A percentile compares a stretch with the other conserved stretches of the same genome.
Conservation (phyloP, 495 filamentous ascomycete genomes). For the Amphirosellinia nigrospora region DNA sequence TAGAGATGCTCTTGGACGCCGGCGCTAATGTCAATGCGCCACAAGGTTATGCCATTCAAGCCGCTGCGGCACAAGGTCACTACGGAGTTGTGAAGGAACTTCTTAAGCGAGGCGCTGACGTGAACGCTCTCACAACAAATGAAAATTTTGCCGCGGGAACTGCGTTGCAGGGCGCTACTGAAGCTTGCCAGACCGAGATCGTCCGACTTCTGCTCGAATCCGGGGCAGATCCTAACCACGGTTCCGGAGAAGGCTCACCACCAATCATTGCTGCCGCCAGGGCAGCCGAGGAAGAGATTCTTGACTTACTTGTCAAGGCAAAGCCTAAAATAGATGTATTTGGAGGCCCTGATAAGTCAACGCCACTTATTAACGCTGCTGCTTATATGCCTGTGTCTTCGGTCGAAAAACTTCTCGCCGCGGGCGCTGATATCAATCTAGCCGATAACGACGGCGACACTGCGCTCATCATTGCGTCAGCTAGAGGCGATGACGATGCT, state of each 20-base stretch:
- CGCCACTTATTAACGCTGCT: constrained; percentile 37
- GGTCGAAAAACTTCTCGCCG: constrained; percentile 36
- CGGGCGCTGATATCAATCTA: constrained; percentile 43
- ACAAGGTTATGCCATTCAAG: constrained; percentile 41
- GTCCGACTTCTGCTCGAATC: constrained; percentile 40
- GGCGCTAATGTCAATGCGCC: constrained; percentile 39
- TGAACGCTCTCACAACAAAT: constrained; percentile 37
- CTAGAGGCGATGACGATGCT: constrained; percentile 34
- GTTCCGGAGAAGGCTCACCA: constrained; percentile 34
- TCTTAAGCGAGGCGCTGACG: constrained; percentile 39
- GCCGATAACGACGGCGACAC: constrained; percentile 41
- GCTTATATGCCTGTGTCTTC: constrained; percentile 37
- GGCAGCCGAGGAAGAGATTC: constrained; percentile 36
- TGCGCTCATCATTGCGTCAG: constrained; percentile 38
- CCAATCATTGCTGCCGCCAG: constrained; percentile 40
- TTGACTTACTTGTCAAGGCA: constrained; percentile 36
- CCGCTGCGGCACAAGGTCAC: constrained; percentile 41
- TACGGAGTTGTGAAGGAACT: constrained; percentile 41
- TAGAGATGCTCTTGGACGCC: constrained; percentile 36
- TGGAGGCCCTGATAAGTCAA: constrained; percentile 27
- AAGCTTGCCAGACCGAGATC: constrained; percentile 37
- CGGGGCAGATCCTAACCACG: constrained; percentile 39
- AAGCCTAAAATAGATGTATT: constrained; percentile 36
- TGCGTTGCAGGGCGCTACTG: constrained; percentile 41
- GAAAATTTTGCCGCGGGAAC: constrained; percentile 38